These are phyloP conservation scores for Globisporangium recalcitrans DNA, from an alignment of 352 stramenopile genomes.

Conservation along the genomic window DNA sequence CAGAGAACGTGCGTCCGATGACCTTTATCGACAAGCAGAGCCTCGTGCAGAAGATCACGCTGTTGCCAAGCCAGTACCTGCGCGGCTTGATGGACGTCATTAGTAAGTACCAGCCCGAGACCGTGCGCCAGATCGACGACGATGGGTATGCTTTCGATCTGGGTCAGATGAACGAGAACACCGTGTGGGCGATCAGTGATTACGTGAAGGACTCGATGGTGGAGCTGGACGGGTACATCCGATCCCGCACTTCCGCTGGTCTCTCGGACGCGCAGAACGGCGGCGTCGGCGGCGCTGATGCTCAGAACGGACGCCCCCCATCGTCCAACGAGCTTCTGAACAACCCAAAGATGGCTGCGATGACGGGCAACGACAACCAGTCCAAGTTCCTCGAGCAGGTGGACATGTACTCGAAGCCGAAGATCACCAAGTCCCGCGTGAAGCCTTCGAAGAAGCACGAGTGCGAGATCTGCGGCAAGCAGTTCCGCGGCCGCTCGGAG, in stretches of 20 bases:
- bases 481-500: constrained; percentile 80
- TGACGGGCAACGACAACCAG: constrained; percentile 72
- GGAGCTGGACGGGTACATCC: constrained; percentile 81
- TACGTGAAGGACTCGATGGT: constrained; percentile 86
- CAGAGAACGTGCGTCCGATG: constrained; percentile 80
- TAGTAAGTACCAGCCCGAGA: constrained; percentile 86
- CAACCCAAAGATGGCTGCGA: constrained; percentile 65
- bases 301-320: constrained; percentile 5
- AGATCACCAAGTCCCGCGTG: constrained; percentile 82
- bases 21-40: constrained; percentile 80
- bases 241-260: constrained; percentile 46
- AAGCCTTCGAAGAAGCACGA: constrained; percentile 86
- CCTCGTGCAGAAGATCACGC: constrained; percentile 83
- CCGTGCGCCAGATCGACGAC: constrained; percentile 81
- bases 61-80: constrained; percentile 80
- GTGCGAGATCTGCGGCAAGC: constrained; percentile 80
- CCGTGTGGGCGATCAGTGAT: constrained; percentile 82
- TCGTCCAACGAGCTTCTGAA: constrained; percentile 29
- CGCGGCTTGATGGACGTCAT: constrained; percentile 85
- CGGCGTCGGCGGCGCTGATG: constrained; percentile 5
- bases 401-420: constrained; percentile 86
- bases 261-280: constrained; percentile 18
- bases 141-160: constrained; percentile 85
- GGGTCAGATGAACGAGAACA: constrained; percentile 87
- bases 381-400: constrained; percentile 86